Evolutionary conservation across 148 eudicot species (phyloP), one percentile per base, ranked within the genome.

Genomic region (Chenopodium album): DNA sequence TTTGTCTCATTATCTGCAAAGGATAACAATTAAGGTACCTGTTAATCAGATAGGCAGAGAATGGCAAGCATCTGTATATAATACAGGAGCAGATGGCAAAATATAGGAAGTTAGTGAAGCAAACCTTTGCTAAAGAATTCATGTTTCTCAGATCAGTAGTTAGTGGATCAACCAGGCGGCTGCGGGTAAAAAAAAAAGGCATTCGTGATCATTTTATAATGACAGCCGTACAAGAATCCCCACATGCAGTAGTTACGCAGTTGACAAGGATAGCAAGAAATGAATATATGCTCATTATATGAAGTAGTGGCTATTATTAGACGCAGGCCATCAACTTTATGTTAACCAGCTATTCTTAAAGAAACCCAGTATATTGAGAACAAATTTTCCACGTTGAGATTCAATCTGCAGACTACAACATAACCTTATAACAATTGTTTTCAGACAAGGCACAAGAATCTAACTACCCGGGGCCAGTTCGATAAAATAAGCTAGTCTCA

Each of bases 81-180:
- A 37, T 37, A 5, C 10, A 52, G 23, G 37, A 79, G 62, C 20
- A 80, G 23, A 63, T 76, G 70, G 17, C 47, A 19, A 16, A n/a
- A 74, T 59, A 68, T 65, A 64, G 64, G 41, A 46, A 76, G 71
- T 46, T 76, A 60, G 65, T 47, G 7, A 80, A 54, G 60, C 74
- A 81, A 87, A 94, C 99, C 98, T 94, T 96, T 56, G 99, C 99
- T 77, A 96, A 90, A 47, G 81, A 59, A 85, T 96, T 96, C 95
- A 96, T 89, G 90, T 92, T 96, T 77, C 98, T 89, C 81, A 96
- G 87, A 88, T 96, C 97, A 75, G 90, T 88, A 52, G 99, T 96
- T 26, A 96, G 54, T 72, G 95, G 94, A 89, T 96, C 99, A 87
- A 91, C 86, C 90, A 96, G 81, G 65, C 98, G 99, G 82, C 99